Conservation (phyloP, 257 asterid species). For the Agastache rugosa region DNA sequence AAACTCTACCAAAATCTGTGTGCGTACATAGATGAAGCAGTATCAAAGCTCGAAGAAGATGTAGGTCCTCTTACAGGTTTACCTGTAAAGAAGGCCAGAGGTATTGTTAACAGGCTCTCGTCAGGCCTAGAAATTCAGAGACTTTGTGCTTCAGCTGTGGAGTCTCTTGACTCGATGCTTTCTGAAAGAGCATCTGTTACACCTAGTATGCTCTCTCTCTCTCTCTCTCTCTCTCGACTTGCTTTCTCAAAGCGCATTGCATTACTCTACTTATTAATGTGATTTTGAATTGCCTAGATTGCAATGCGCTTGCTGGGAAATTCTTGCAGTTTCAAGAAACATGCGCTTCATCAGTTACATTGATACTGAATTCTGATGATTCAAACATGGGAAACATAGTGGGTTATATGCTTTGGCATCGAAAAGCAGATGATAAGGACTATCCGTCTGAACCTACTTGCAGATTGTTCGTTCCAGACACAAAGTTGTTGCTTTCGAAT, state of each 20-base stretch:
- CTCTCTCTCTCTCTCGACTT: not conserved
- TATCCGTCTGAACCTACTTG: slow-evolving; percentile 71
- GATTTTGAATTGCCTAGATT: slow-evolving; percentile 49
- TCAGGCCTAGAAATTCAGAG: slow-evolving; percentile 86
- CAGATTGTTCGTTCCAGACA: slow-evolving; percentile 56
- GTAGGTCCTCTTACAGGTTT: slow-evolving; percentile 92
- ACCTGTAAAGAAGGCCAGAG: slow-evolving; percentile 94
- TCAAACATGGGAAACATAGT: slow-evolving; percentile 31
- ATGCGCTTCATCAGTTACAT: slow-evolving; percentile 42
- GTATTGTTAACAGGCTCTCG: slow-evolving; percentile 93
- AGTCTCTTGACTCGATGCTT: slow-evolving; percentile 61
- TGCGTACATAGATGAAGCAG: slow-evolving; percentile 64
- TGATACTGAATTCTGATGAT: slow-evolving; percentile 42
- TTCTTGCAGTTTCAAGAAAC: slow-evolving; percentile 63
- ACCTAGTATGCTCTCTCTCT: slow-evolving; percentile 44
- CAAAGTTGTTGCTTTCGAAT: slow-evolving; percentile 59
- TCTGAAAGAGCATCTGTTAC: slow-evolving; percentile 48
- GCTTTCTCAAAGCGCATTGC: not conserved
- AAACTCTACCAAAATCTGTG: slow-evolving; percentile 54
- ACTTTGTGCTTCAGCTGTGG: slow-evolving; percentile 72
- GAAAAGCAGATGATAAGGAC: slow-evolving; percentile 59
- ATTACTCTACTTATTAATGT: not conserved
- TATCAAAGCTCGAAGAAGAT: slow-evolving; percentile 74
- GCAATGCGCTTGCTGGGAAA: slow-evolving; percentile 45
- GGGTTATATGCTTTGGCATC: slow-evolving; percentile 68